These are phyloP conservation scores for Rhizodiscina lignyota DNA, from an alignment of 495 filamentous ascomycete genomes.

Conservation along the genomic window DNA sequence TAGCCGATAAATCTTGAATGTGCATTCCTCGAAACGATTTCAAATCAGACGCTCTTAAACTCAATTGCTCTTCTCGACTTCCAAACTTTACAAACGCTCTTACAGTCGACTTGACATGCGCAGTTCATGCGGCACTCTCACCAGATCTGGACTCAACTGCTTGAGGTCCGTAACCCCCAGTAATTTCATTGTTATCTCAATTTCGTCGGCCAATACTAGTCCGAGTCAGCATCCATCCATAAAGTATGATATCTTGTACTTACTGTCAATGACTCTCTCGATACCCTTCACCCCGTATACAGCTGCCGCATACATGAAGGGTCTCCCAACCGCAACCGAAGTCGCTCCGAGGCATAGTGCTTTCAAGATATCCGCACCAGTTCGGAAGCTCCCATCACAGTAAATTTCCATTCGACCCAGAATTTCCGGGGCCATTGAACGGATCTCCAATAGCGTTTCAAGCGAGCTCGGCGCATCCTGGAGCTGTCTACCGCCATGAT, in stretches of 20 bases:
- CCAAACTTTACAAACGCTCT: no score
- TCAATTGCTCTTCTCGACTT: no score
- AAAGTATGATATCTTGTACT: no score
- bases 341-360: constrained; percentile 48
- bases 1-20: no score
- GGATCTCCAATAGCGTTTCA: constrained; percentile 45
- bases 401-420: constrained; percentile 46
- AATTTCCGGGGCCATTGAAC: constrained; percentile 38
- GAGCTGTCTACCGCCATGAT: constrained; percentile 54
- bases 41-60: no score
- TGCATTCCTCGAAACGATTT: no score
- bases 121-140: no score
- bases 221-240: neutral
- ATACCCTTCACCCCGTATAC: constrained; percentile 27
- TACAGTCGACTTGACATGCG: no score
- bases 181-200: neutral
- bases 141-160: neutral
- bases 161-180: neutral
- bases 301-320: constrained; percentile 39
- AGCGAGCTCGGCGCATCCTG: constrained; percentile 43
- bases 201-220: neutral
- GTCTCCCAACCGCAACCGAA: constrained; percentile 46
- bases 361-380: constrained; percentile 55
- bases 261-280: constrained; percentile 31
- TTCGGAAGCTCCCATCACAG: constrained; percentile 48